A percentile compares a stretch with the other conserved stretches of the same genome.
phyloP scores from a whole-genome alignment of 2,329 filamentous ascomycete species.

The Sporothrix pseudoabietina region DNA sequence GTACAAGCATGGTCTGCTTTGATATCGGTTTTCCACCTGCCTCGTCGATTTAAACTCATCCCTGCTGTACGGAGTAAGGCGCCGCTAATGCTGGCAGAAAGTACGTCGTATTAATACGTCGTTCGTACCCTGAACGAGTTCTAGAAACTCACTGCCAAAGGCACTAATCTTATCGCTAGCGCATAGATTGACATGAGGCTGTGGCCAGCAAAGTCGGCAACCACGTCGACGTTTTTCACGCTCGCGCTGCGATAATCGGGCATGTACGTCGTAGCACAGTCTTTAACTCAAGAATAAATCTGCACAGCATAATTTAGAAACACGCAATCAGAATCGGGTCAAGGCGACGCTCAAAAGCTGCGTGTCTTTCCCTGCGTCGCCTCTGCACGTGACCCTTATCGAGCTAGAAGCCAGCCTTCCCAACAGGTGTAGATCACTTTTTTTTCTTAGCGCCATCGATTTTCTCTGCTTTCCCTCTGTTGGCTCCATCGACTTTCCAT shows the following conservation, averaged over 20 bases:
- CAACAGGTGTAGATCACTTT: background rate
- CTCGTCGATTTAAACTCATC: background rate
- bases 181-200: constrained; percentile 14
- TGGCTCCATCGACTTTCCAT: background rate
- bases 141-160: background rate
- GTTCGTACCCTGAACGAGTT: background rate
- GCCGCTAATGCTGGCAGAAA: constrained; percentile 2
- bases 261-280: background rate
- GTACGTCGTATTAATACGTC: too few species aligned
- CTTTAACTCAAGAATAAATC: background rate
- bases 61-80: background rate
- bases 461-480: background rate
- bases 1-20: background rate
- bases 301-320: too few species aligned
- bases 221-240: background rate
- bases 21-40: background rate
- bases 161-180: constrained; percentile 11
- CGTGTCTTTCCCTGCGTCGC: too few species aligned
- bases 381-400: constrained; percentile 15
- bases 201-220: background rate
- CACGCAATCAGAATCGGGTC: too few species aligned
- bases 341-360: too few species aligned
- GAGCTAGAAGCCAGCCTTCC: background rate
- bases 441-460: constrained; percentile 18
- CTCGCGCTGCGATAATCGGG: background rate